Percentiles rank a stretch among this genome's conserved stretches.
These are phyloP conservation scores for Aspergillus tubingensis DNA, from an alignment of 2,329 filamentous ascomycete species.

Conservation along the genomic window DNA sequence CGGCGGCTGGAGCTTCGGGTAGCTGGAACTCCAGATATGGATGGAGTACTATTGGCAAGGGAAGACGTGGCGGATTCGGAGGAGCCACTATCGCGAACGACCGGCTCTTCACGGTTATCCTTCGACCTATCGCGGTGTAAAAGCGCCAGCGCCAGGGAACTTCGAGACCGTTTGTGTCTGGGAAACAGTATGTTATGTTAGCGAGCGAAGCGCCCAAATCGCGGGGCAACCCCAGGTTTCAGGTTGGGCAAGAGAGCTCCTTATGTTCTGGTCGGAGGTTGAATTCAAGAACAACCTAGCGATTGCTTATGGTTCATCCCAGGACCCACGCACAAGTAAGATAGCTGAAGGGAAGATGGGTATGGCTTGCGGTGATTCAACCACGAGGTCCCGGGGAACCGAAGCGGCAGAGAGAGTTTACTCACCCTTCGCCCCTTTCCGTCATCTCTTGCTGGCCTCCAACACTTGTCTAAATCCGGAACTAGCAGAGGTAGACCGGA, in stretches of 20 bases:
- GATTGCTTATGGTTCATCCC: not conserved
- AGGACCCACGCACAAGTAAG: not conserved
- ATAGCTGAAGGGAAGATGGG: not conserved
- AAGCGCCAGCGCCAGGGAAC: conserved; percentile 55
- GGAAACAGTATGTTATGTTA: conserved; percentile 34
- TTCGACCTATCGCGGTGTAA: conserved; percentile 56
- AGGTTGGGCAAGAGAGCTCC: not conserved
- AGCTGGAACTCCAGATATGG: conserved; percentile 32
- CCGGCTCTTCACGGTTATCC: conserved; percentile 35
- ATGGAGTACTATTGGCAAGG: conserved; percentile 29
- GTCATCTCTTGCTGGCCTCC: conserved; percentile 27
- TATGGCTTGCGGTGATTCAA: not conserved
- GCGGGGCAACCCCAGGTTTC: not conserved
- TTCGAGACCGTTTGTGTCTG: conserved; percentile 58
- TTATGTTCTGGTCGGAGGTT: not conserved
- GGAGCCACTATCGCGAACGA: conserved; percentile 28
- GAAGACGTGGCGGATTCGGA: conserved; percentile 29
- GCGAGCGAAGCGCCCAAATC: conserved; percentile 20
- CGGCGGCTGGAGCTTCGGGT: conserved; percentile 34
- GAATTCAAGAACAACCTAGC: not conserved
- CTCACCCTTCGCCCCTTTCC: conserved; percentile 36
- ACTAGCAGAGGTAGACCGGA: no score
- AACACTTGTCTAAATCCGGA: not conserved
- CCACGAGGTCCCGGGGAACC: conserved; percentile 24
- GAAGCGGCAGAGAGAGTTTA: conserved; percentile 10